phyloP scores from a whole-genome alignment of 306 rosid species.

The Hippophae rhamnoides region DNA sequence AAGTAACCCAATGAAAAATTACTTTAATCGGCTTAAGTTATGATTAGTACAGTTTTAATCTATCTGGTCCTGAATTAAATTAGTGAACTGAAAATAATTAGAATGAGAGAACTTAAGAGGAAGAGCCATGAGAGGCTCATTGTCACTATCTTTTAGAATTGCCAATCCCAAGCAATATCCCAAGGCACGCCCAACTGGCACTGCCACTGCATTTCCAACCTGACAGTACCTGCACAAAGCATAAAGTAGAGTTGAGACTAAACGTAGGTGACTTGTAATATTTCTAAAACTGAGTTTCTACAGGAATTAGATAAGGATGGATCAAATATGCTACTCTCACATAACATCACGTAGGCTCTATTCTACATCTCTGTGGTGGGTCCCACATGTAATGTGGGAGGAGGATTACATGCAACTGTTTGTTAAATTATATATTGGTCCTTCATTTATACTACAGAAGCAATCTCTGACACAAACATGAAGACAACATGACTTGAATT shows the following conservation, averaged over 20 bases:
- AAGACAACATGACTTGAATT: no score
- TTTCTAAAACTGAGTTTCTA: no score
- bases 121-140: conserved; percentile 49
- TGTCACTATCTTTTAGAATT: conserved; percentile 33
- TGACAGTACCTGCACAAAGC: conserved; percentile 61
- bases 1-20: not conserved
- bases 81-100: conserved; percentile 40
- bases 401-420: no score
- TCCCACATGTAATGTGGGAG: no score
- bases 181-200: conserved; percentile 61
- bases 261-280: not conserved
- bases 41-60: conserved; percentile 1
- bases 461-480: no score
- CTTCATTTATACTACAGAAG: no score
- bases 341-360: no score
- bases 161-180: conserved; percentile 79
- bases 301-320: no score
- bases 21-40: not conserved
- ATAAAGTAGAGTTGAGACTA: not conserved
- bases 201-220: conserved; percentile 83
- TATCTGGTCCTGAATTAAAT: conserved; percentile 14
- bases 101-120: conserved; percentile 74
- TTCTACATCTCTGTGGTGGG: no score
- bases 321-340: no score
- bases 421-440: no score